Evolutionary conservation across 2,329 filamentous ascomycete genomes (phyloP).

Genomic region (Sporothrix phasma): DNA sequence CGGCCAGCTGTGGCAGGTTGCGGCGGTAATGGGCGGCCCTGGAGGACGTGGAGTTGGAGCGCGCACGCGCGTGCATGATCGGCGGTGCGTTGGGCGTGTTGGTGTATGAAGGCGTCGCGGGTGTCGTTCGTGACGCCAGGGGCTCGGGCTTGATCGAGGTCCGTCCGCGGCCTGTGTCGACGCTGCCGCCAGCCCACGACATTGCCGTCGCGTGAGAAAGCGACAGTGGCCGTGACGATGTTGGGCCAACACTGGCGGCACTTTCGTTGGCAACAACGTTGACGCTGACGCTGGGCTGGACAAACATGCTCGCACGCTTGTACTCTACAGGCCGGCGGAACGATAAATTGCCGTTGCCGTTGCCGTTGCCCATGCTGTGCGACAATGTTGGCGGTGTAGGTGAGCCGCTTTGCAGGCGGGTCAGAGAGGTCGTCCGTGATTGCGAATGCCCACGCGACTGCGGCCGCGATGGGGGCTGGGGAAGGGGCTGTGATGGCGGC

Average conservation of each 20-base stretch:
- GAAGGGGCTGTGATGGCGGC: neutral
- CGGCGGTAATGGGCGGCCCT: constrained; percentile 28
- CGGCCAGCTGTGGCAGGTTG: constrained; percentile 42
- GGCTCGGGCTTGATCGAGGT: constrained; percentile 9
- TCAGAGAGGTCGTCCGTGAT: constrained; percentile 3
- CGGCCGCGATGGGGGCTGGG: neutral
- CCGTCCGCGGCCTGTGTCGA: neutral
- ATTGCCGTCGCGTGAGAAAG: neutral
- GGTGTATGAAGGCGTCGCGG: neutral
- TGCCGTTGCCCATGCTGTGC: neutral
- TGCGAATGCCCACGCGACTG: neutral
- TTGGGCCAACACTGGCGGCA: neutral
- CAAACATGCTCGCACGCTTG: constrained; percentile 22
- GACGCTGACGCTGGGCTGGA: constrained; percentile 14
- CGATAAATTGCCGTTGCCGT: neutral
- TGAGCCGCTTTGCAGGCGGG: neutral
- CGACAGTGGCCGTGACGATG: neutral
- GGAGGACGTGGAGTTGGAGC: constrained; percentile 19
- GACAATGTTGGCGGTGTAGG: neutral
- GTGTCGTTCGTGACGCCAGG: neutral
- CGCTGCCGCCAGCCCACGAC: neutral
- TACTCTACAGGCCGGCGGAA: constrained; percentile 10
- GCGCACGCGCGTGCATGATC: constrained; percentile 21
- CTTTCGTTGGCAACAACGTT: neutral
- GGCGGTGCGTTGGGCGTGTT: constrained; percentile 11